Percentiles rank a stretch among this genome's conserved stretches.
phyloP scores from a whole-genome alignment of 2,329 filamentous ascomycete genomes.

The Trematosphaeria pertusa region DNA sequence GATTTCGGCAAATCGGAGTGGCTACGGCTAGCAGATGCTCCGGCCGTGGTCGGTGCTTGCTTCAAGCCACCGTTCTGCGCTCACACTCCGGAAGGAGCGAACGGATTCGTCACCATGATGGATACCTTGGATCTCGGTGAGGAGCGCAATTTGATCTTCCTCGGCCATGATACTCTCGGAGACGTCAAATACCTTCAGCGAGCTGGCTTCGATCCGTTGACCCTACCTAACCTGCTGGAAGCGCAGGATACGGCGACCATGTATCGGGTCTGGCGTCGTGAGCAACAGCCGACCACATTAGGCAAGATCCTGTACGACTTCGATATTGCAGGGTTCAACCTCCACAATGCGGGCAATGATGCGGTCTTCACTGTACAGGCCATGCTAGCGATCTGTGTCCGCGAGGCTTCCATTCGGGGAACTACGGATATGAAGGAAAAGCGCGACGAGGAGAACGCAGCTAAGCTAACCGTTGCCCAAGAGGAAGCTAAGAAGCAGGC shows the following conservation, averaged over 20 bases:
- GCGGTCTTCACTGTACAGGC: slow-evolving; percentile 79
- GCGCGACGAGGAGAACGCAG: slow-evolving; percentile 28
- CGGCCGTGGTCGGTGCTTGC: slow-evolving; percentile 57
- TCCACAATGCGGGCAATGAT: slow-evolving; percentile 92
- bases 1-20: slow-evolving; percentile 73
- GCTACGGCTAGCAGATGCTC: slow-evolving; percentile 55
- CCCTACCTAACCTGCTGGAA: slow-evolving; percentile 65
- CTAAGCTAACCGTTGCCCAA: slow-evolving; percentile 28
- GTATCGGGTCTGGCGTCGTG: slow-evolving; percentile 68
- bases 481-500: slow-evolving; percentile 49
- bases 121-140: slow-evolving; percentile 28
- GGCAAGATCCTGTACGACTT: slow-evolving; percentile 68
- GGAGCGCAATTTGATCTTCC: slow-evolving; percentile 71
- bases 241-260: slow-evolving; percentile 76
- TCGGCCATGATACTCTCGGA: slow-evolving; percentile 74
- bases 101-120: slow-evolving; percentile 1
- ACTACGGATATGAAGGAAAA: slow-evolving; percentile 31
- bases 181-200: slow-evolving; percentile 73
- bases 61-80: slow-evolving; percentile 64
- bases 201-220: slow-evolving; percentile 68
- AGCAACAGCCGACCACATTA: slow-evolving; percentile 64
- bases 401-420: slow-evolving; percentile 48
- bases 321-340: slow-evolving; percentile 65
- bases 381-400: slow-evolving; percentile 68
- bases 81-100: slow-evolving; percentile 5